Evolutionary conservation across 2,329 filamentous ascomycete genomes (phyloP).

Genomic region (Thelonectria rubi): DNA sequence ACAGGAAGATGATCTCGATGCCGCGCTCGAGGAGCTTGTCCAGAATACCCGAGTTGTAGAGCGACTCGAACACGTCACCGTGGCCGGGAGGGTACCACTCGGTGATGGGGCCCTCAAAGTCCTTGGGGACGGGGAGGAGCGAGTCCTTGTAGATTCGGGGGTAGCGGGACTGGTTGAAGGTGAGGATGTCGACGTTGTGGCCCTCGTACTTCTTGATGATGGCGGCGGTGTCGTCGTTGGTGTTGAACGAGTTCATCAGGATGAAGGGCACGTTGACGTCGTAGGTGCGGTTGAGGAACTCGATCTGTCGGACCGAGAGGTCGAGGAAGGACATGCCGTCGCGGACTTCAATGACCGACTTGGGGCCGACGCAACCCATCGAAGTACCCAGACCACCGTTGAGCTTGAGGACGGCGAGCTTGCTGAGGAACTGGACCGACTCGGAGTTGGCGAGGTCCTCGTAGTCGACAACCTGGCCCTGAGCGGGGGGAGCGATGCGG

Average conservation of each 20-base stretch:
- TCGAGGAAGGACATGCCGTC: conserved; percentile 99
- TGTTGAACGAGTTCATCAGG: conserved; percentile 99
- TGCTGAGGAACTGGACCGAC: conserved; percentile 93
- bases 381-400: conserved; percentile 99
- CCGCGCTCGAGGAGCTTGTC: conserved; percentile 95
- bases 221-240: conserved; percentile 94
- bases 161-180: conserved; percentile 99
- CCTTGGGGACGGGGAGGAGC: conserved; percentile 92
- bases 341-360: conserved; percentile 99
- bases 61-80: conserved; percentile 99
- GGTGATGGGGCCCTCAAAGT: conserved; percentile 83
- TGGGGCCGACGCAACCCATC: conserved; percentile 99
- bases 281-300: conserved; percentile 98
- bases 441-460: conserved; percentile 88
- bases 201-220: conserved; percentile 99
- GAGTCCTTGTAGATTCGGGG: conserved; percentile 99
- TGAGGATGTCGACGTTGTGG: conserved; percentile 99
- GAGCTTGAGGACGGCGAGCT: conserved; percentile 97
- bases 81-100: conserved; percentile 99
- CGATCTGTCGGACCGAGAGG: conserved; percentile 97
- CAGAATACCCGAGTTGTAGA: conserved; percentile 98
- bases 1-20: conserved; percentile 97
- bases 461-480: conserved; percentile 95
- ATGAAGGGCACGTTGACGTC: conserved; percentile 97
- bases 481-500: conserved; percentile 91